Evolutionary conservation across 306 rosid genomes (phyloP).

Genomic region (Acmispon strigosus): DNA sequence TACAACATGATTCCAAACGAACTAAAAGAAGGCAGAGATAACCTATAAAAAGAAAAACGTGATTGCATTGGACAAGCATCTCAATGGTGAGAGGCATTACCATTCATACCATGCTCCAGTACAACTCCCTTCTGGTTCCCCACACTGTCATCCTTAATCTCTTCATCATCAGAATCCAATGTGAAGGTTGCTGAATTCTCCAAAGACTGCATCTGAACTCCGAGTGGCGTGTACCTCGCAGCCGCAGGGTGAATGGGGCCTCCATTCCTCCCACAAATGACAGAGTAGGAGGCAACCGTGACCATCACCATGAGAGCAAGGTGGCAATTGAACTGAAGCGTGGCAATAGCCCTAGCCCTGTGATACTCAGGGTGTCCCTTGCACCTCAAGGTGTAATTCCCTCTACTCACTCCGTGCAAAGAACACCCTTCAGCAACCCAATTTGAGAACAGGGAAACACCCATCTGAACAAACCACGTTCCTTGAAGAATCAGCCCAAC

Average conservation of each 20-base stretch:
- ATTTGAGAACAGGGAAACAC: conserved; percentile 50
- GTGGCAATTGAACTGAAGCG: conserved; percentile 92
- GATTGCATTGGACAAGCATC: no score
- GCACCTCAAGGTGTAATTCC: conserved; percentile 66
- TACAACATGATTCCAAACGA: no score
- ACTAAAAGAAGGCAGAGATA: no score
- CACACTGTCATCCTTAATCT: conserved; percentile 29
- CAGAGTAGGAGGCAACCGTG: conserved; percentile 37
- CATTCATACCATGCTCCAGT: conserved; percentile 45
- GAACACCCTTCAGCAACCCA: conserved; percentile 61
- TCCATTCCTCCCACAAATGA: conserved; percentile 25
- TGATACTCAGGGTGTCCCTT: conserved; percentile 71
- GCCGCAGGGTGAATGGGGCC: neutral
- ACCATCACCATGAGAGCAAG: conserved; percentile 60
- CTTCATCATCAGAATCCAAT: conserved; percentile 64
- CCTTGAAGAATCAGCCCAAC: conserved; percentile 70
- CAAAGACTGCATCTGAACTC: conserved; percentile 41
- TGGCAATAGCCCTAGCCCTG: conserved; percentile 85
- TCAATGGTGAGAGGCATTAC: conserved; percentile 28
- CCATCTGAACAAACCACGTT: conserved; percentile 78
- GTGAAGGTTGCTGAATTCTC: conserved; percentile 44
- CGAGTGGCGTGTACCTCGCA: conserved; percentile 43
- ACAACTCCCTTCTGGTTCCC: conserved; percentile 27
- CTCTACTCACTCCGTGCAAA: conserved; percentile 53
- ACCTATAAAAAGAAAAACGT: no score